Evolutionary conservation across 2,329 filamentous ascomycete genomes (phyloP), one percentile per base, ranked within the genome.

Genomic region (Zarea fungicola): DNA sequence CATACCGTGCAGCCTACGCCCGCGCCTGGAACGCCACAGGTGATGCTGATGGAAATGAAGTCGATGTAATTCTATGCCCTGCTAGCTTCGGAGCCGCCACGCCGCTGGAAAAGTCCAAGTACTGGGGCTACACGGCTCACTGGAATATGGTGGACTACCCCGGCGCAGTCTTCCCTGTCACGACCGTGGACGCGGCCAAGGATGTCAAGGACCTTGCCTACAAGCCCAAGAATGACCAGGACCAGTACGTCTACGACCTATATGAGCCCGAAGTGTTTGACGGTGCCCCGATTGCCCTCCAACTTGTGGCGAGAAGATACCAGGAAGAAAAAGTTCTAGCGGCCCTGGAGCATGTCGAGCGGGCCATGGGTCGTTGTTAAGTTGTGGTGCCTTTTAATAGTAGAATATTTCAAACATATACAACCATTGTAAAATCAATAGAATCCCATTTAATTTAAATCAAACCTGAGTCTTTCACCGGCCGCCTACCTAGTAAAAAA

Each of bases 131-230:
- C 55, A 85, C 81, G 0, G 68, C 75, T 1, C 76, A 82, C 52
- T 87, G 83, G 81, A 88, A 87, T 59, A 57, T 87, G 35, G 72
- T 87, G 2, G 83, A 88, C 60, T 85, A 85, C 60, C 80, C 84
- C 1, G 75, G 72, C 9, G 62, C 77, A 2, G 72, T 81, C 0
- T 84, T 87, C 58, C 84, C 84, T 0, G 78, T 77, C 1, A 63
- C 62, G 4, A 60, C 52, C 2, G 62, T 63, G 3, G 57, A 62
- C 25, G 56, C 58, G 0, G 14, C 42, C 8, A 59, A 57, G 36
- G 62, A 65, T n/a, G 25, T 34, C 11, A 58, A 58, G 42, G 54
- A 63, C 10, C 7, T 40, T 1, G 14, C 26, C 2, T 64, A 64
- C 19, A 49, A 56, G 8, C 61, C 61, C 1, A 59, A 60, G 48